These are phyloP conservation scores for Ramalina intermedia DNA, from an alignment of 495 filamentous ascomycete genomes.

Conservation along the genomic window DNA sequence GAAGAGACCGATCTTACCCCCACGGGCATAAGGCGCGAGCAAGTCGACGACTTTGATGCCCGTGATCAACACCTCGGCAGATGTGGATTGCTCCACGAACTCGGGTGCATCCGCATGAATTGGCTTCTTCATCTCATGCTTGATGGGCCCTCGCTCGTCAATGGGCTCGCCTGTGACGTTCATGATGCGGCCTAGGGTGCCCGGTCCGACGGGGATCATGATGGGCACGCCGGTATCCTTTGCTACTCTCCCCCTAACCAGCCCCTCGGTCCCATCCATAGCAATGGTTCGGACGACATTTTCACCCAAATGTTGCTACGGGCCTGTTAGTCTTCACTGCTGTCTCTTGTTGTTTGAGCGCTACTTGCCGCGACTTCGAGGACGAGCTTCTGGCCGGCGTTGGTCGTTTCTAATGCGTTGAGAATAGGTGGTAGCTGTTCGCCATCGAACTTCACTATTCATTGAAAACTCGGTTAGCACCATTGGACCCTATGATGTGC, in stretches of 20 bases:
- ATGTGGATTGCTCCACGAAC: constrained; percentile 90
- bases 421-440: constrained; percentile 93
- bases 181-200: constrained; percentile 96
- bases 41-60: constrained; percentile 99
- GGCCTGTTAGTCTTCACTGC: constrained; percentile 4
- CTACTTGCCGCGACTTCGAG: constrained; percentile 89
- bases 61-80: constrained; percentile 90
- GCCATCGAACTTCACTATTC: constrained; percentile 78
- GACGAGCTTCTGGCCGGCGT: constrained; percentile 86
- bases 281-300: constrained; percentile 99
- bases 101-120: constrained; percentile 88
- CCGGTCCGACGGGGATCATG: constrained; percentile 90
- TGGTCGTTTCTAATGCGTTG: constrained; percentile 84
- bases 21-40: constrained; percentile 96
- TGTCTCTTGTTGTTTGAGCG: constrained; percentile 1
- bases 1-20: constrained; percentile 99
- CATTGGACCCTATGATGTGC: constrained; percentile 5
- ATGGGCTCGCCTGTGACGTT: constrained; percentile 99
- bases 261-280: constrained; percentile 99
- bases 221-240: constrained; percentile 88
- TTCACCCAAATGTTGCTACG: constrained; percentile 97
- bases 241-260: constrained; percentile 74
- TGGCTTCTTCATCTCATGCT: constrained; percentile 68
- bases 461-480: constrained; percentile 26
- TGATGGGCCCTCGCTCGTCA: constrained; percentile 97